Evolutionary conservation across 805 yeast genomes (phyloP).

Genomic region (Crinitomyces ghanaensis): DNA sequence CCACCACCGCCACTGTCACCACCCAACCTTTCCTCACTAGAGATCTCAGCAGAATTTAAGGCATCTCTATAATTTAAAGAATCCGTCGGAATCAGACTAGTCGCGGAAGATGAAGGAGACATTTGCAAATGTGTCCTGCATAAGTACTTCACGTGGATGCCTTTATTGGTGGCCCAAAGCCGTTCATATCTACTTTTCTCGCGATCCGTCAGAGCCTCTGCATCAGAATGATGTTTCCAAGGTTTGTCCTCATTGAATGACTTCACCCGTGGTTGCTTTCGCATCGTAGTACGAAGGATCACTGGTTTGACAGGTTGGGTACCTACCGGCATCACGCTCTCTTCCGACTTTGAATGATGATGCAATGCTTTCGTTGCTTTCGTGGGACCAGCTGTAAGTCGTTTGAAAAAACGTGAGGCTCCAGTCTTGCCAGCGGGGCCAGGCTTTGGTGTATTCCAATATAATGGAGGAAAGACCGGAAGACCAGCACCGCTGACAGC

Average conservation of each 20-base stretch:
- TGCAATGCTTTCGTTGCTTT: too few relatives aligned
- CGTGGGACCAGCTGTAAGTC: too few relatives aligned
- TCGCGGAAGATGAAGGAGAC: not conserved
- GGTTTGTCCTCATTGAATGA: conserved; percentile 81
- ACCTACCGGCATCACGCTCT: too few relatives aligned
- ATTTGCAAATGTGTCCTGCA: too few relatives aligned
- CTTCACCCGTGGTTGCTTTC: conserved; percentile 31
- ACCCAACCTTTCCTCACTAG: conserved; percentile 14
- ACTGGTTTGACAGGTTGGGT: too few relatives aligned
- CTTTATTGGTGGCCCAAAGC: conserved; percentile 84
- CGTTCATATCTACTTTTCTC: conserved; percentile 90
- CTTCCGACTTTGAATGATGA: too few relatives aligned
- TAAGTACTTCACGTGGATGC: conserved; percentile 25
- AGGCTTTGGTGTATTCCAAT: too few relatives aligned
- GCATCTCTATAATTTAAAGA: conserved; percentile 12
- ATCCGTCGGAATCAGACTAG: conserved; percentile 12
- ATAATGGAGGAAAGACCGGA: too few relatives aligned
- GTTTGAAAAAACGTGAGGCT: too few relatives aligned
- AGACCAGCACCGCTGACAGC: too few relatives aligned
- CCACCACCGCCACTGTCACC: too few relatives aligned
- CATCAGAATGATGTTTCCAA: conserved; percentile 75
- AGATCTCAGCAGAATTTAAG: conserved; percentile 11
- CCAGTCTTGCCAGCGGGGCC: too few relatives aligned
- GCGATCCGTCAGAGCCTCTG: conserved; percentile 32
- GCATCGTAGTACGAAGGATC: conserved; percentile 21